phyloP scores from a whole-genome alignment of 1,139 yeast genomes.

The Entelexis sorbosivorans region DNA sequence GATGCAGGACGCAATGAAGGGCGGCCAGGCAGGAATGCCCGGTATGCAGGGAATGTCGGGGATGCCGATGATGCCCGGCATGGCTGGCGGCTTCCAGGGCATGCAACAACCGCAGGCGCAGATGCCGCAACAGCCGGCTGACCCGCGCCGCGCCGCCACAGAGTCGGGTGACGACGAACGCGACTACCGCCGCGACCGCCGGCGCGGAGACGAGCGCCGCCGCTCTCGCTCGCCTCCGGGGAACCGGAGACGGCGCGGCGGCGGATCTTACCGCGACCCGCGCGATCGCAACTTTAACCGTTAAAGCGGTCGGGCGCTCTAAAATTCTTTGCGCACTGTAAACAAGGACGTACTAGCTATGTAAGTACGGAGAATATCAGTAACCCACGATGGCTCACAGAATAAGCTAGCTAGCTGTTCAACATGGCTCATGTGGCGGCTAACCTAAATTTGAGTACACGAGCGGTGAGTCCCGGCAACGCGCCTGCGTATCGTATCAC shows the following conservation, averaged over 20 bases:
- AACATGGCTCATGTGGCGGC: too few species aligned
- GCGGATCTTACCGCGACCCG: slow-evolving; percentile 19
- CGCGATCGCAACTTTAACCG: slow-evolving; percentile 24
- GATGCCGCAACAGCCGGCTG: slow-evolving; percentile 5
- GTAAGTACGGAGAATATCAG: background rate
- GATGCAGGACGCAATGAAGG: slow-evolving; percentile 32
- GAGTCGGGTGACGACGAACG: slow-evolving; percentile 23
- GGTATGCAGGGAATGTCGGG: slow-evolving; percentile 18
- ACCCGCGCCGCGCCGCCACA: slow-evolving; percentile 10
- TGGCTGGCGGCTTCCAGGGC: slow-evolving; percentile 21
- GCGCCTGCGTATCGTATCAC: background rate
- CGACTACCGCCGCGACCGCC: slow-evolving; percentile 24
- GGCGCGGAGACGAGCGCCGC: slow-evolving; percentile 24
- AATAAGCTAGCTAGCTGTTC: too few species aligned
- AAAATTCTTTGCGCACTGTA: background rate
- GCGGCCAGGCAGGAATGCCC: slow-evolving; percentile 20
- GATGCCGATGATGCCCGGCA: slow-evolving; percentile 16
- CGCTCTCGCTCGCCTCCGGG: slow-evolving; percentile 24
- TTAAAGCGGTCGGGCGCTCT: background rate
- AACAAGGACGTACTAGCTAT: background rate
- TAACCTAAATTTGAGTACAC: too few species aligned
- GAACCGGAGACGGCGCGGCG: slow-evolving; percentile 18
- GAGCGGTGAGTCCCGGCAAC: background rate
- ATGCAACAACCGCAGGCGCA: slow-evolving; percentile 5
- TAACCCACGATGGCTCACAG: too few species aligned